Percentiles rank a stretch among this genome's conserved stretches.
These are phyloP conservation scores for Boletus sensibilis DNA, from an alignment of 768 basidiomycete genomes.

Conservation along the genomic window DNA sequence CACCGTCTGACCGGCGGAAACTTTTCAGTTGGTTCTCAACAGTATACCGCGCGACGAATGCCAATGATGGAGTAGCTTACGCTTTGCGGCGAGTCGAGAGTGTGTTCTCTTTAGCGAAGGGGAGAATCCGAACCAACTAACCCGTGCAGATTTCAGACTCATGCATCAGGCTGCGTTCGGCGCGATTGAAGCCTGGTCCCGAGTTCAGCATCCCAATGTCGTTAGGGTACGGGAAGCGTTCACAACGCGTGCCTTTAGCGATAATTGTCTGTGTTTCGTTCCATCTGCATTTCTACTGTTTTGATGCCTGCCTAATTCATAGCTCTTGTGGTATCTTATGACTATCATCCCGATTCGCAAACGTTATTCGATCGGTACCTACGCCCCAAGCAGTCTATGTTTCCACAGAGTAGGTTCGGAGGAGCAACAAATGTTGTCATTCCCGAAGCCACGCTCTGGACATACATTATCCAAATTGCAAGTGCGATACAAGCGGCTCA, in stretches of 20 bases:
- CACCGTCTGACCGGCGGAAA: slow-evolving; percentile 60
- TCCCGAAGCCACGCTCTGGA: slow-evolving; percentile 86
- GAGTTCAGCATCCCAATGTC: slow-evolving; percentile 82
- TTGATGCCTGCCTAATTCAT: slow-evolving; percentile 8
- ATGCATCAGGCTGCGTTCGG: slow-evolving; percentile 78
- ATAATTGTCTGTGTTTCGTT: slow-evolving; percentile 65
- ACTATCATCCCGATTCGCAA: slow-evolving; percentile 80
- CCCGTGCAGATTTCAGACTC: slow-evolving; percentile 71
- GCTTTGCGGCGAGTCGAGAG: slow-evolving; percentile 85
- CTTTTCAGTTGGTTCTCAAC: slow-evolving; percentile 79
- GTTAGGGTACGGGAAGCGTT: slow-evolving; percentile 87
- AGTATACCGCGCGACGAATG: slow-evolving; percentile 79
- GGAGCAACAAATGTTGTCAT: slow-evolving; percentile 37
- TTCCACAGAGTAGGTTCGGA: slow-evolving; percentile 37
- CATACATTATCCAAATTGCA: slow-evolving; percentile 87
- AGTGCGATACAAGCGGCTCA: slow-evolving; percentile 87
- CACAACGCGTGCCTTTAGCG: slow-evolving; percentile 89
- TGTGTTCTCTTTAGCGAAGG: slow-evolving; percentile 30
- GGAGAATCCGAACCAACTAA: background rate
- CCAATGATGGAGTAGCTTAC: slow-evolving; percentile 75
- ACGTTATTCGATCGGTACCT: slow-evolving; percentile 82
- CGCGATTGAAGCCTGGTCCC: slow-evolving; percentile 82
- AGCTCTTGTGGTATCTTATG: slow-evolving; percentile 92
- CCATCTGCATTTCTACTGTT: slow-evolving; percentile 1
- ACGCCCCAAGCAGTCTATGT: slow-evolving; percentile 48